Conservation (phyloP, 2,329 filamentous ascomycete genomes). For the Tolypocladium ovalisporum region DNA sequence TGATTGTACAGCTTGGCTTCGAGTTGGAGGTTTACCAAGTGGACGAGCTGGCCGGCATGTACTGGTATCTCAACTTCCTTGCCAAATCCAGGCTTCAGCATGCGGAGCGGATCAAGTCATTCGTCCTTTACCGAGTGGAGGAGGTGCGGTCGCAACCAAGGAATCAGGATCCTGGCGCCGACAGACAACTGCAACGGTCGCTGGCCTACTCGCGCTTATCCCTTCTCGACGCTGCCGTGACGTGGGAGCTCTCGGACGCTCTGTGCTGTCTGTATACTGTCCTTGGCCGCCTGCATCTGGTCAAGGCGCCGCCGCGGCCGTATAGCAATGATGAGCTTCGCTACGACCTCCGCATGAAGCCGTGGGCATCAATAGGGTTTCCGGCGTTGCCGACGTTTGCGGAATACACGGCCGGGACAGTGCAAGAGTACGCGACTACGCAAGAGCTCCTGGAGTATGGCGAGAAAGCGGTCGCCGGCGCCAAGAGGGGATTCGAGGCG, state of each 20-base stretch:
- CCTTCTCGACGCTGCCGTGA: constrained; percentile 55
- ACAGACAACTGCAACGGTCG: constrained; percentile 35
- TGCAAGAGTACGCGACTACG: constrained; percentile 26
- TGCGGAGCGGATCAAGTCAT: constrained; percentile 61
- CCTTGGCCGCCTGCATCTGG: constrained; percentile 45
- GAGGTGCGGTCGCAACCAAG: constrained; percentile 9
- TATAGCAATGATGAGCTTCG: constrained; percentile 60
- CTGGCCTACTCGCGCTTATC: constrained; percentile 47
- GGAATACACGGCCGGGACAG: constrained; percentile 39
- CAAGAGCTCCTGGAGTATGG: constrained; percentile 32
- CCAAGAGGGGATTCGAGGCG: constrained; percentile 45
- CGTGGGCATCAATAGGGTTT: constrained; percentile 59
- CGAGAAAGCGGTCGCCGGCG: constrained; percentile 32
- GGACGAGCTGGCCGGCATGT: constrained; percentile 80
- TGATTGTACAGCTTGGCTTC: constrained; percentile 84
- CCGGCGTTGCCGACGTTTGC: constrained; percentile 57
- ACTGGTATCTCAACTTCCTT: constrained; percentile 76
- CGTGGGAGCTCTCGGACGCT: constrained; percentile 43
- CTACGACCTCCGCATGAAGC: constrained; percentile 80
- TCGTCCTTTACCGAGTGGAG: constrained; percentile 36
- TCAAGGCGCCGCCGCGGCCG: constrained; percentile 42
- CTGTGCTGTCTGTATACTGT: constrained; percentile 54
- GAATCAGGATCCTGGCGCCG: constrained; percentile 14
- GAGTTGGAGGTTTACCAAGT: constrained; percentile 83
- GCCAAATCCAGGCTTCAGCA: constrained; percentile 58